phyloP scores from a whole-genome alignment of 164 flowering plant genomes.

The Cinnamomum micranthum region DNA sequence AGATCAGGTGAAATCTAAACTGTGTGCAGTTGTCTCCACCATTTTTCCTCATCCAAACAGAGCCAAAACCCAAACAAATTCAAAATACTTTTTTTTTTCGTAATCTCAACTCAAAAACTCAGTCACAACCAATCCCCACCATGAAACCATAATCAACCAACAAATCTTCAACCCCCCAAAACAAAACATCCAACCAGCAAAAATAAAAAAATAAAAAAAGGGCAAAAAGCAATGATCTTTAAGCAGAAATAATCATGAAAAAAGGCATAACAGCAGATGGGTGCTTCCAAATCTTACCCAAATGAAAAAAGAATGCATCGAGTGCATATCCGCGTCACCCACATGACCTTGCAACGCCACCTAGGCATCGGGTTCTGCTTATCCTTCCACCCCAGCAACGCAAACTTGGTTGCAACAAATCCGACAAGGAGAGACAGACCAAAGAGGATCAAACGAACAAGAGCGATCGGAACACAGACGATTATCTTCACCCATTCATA shows the following conservation, averaged over 20 bases:
- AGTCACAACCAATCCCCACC: too few relatives aligned
- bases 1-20: too few relatives aligned
- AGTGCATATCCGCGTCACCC: slow-evolving; percentile 65
- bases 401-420: slow-evolving; percentile 61
- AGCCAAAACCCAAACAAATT: too few relatives aligned
- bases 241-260: not conserved
- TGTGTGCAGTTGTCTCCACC: too few relatives aligned
- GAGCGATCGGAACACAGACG: slow-evolving; percentile 61
- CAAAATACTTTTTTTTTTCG: too few relatives aligned
- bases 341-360: slow-evolving; percentile 79
- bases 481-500: slow-evolving; percentile 80
- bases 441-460: slow-evolving; percentile 53
- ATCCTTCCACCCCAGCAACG: slow-evolving; percentile 84
- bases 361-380: slow-evolving; percentile 77
- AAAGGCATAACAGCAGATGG: not conserved
- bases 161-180: too few relatives aligned
- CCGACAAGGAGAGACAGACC: slow-evolving; percentile 58
- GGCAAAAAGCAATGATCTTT: not conserved
- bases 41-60: too few relatives aligned
- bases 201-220: too few relatives aligned
- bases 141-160: too few relatives aligned
- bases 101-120: too few relatives aligned
- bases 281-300: slow-evolving; percentile 48
- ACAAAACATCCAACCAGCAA: too few relatives aligned
- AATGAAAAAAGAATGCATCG: slow-evolving; percentile 78